Evolutionary conservation across 2,329 filamentous ascomycete species (phyloP), one percentile per base, ranked within the genome.

Genomic region (Verticillium nubilum): DNA sequence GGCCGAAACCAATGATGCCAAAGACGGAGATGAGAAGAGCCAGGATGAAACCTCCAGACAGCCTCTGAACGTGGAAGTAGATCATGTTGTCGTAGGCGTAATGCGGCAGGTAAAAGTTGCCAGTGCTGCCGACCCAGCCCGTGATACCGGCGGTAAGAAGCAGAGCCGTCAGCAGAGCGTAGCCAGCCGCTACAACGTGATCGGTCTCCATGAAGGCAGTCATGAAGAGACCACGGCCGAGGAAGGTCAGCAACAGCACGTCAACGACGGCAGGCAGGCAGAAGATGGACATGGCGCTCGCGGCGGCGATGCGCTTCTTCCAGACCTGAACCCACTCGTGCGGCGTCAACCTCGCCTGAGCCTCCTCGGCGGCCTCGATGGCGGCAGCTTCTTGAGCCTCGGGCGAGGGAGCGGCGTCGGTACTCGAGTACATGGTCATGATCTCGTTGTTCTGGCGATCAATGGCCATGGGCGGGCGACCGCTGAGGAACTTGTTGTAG

Each of bases 241-340:
- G 77, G 23, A 84, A 81, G 1, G 83, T 84, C 23, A 87, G 72
- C 7, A 87, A 70, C 10, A 85, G 55, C 37, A 87, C 84, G 66
- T 88, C 85, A 47, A 87, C 76, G 56, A 87, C 74, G 26, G 85
- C 85, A 0, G 85, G 85, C 52, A 87, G 78, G 10, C 83, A 84
- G 64, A 88, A 87, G 31, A 87, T 83, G 62, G 81, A 81, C 26
- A 87, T 72, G 63, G 84, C 85, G 0, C 82, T 83, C 61, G 85
- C 82, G 57, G 64, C 79, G 64, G 65, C 80, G 72, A 69, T 62
- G 15, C 65, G 65, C 62, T 67, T 67, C 58, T 64, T 65, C 64
- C 65, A 66, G 3, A 60, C 55, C 19, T 61, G 56, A 5, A 64
- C 10, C 37, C 56, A 59, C 59, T 64, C 60, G 10, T 62, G 60